phyloP scores from a whole-genome alignment of 2,329 filamentous ascomycete genomes.

The Xenosphaeropsis pyriputrescens region DNA sequence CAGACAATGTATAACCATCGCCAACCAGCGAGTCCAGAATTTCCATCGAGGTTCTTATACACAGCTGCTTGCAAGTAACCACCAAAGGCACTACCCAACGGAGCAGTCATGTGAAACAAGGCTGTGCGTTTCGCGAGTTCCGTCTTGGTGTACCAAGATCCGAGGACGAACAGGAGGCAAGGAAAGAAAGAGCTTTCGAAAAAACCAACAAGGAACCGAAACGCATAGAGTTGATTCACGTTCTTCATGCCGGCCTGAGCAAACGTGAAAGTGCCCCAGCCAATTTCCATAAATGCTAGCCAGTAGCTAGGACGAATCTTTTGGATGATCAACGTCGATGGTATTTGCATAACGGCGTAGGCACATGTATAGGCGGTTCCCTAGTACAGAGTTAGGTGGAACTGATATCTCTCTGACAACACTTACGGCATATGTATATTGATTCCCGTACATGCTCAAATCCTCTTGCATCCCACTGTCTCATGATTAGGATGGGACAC shows the following conservation, averaged over 20 bases:
- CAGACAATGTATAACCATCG: conserved; percentile 44
- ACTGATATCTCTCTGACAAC: conserved; percentile 31
- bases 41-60: conserved; percentile 22
- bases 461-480: conserved; percentile 18
- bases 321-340: conserved; percentile 9
- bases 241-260: conserved; percentile 14
- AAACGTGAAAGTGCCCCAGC: conserved; percentile 12
- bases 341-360: conserved; percentile 7
- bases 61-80: conserved; percentile 27
- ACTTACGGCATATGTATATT: conserved; percentile 36
- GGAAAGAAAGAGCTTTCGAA: conserved; percentile 13
- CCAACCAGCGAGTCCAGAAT: conserved; percentile 27
- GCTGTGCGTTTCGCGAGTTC: conserved; percentile 38
- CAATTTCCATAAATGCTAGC: conserved; percentile 8
- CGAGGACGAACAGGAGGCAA: conserved; percentile 23
- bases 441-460: conserved; percentile 31
- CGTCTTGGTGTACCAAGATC: conserved; percentile 26
- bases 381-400: conserved; percentile 3
- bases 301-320: conserved; percentile 12
- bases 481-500: no score
- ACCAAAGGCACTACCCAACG: conserved; percentile 29
- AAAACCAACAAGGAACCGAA: conserved; percentile 28
- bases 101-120: conserved; percentile 36
- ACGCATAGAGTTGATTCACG: conserved; percentile 22
- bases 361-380: conserved; percentile 5